phyloP scores from a whole-genome alignment of 2,329 filamentous ascomycete species.

The Diaporthe amygdali region DNA sequence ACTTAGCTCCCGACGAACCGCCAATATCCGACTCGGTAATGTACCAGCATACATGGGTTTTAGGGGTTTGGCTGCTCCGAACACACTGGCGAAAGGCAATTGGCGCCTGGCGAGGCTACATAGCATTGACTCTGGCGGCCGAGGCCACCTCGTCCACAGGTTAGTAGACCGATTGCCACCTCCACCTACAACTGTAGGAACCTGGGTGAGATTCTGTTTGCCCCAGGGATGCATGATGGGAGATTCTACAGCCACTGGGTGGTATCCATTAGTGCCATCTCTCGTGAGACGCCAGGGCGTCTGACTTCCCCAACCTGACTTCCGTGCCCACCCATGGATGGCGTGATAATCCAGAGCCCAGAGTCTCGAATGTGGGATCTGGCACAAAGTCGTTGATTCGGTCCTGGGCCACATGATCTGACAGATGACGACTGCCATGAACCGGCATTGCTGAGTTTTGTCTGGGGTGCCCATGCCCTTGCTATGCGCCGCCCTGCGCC shows the following conservation, averaged over 20 bases:
- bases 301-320: conserved; percentile 11
- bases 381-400: not conserved
- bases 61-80: not conserved
- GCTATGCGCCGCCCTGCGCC: not conserved
- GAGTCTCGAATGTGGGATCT: not conserved
- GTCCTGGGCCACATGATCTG: conserved; percentile 1
- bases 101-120: too few relatives aligned
- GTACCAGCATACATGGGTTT: not conserved
- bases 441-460: conserved; percentile 2
- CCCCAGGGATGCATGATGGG: not conserved
- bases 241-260: not conserved
- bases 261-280: not conserved
- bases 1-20: not conserved
- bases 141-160: not conserved
- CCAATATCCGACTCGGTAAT: not conserved
- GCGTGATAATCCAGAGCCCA: not conserved
- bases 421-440: conserved; percentile 6
- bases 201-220: too few relatives aligned
- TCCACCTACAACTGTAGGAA: too few relatives aligned
- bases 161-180: not conserved
- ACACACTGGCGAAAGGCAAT: too few relatives aligned
- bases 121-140: not conserved
- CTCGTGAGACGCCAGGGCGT: conserved; percentile 15
- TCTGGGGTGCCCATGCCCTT: not conserved
- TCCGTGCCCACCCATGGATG: conserved; percentile 7